Base-by-base conservation (phyloP, 2,329 filamentous ascomycete species). In the Orbilia brochopaga region DNA sequence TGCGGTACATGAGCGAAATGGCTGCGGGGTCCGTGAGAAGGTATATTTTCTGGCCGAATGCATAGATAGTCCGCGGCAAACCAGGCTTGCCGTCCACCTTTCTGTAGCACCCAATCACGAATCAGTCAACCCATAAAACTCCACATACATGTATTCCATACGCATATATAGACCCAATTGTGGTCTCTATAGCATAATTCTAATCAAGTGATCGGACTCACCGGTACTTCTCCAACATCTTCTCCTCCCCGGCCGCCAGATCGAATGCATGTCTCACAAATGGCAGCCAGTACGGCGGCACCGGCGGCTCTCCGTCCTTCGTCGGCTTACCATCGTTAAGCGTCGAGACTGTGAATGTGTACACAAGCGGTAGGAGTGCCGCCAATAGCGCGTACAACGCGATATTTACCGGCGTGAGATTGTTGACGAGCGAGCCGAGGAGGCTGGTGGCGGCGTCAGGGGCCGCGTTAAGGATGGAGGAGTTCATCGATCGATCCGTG, bases 211-310 rank as follows among this genome's bases (percentile, higher is more conserved):
- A 27, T 32, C 11, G 17, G 44, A 27, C 35, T 11, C 37, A 70
- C 66, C 59, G 50, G 50, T 64, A 70, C 7, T 37, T 21, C 13
- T 11, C 35, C 10, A 54, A 11, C 40, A 64, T 48, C 32, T 55
- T 50, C 13, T 50, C 32, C 40, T 62, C 10, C 5, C 59, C 58
- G 0, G 53, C 21, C 59, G 64, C 63, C 37, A 70, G 35, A 5
- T 17, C 51, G 21, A 70, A 55, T 6, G 42, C 66, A 37, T 70
- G 59, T n/a, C 59, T 59, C 15, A 70, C 30, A 30, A 64, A 64
- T 8, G 66, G 66, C 1, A 70, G n/a, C 59, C 59, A 70, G 19
- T 70, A 70, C 5, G 66, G 66, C 17, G 66, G 66, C 11, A 70
- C 21, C 2, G 66, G 66, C 50, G 66, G 66, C 24, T 70, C 66